Base-by-base conservation (phyloP, 805 yeast species). In the Barnettozyma wickerhamii region DNA sequence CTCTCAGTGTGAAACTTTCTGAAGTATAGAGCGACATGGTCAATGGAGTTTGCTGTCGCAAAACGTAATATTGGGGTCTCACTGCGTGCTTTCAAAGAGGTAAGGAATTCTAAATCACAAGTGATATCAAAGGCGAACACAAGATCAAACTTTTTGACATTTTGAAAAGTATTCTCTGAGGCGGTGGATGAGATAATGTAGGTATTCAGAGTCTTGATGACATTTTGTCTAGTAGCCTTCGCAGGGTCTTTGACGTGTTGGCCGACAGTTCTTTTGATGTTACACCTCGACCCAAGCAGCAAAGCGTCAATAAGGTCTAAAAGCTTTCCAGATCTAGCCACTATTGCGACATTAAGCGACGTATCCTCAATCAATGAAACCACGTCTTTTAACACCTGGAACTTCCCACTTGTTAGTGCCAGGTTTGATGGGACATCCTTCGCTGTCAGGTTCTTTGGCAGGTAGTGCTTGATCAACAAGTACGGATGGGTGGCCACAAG, bases 401-500 rank as follows among this genome's bases (percentile, higher is more conserved):
- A 89, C 59, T 90, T 91, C 14, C 95, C 95, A 59, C 89, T 79
- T 2, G 91, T 81, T 34, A 84, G 87, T 4, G 81, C 79, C 36
- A 88, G 56, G 59, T 85, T 75, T 35, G 64, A 65, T 7, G 93
- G 85, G 43, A 80, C 75, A 53, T 86, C 93, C 59, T 81, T 79
- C 33, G 79, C 77, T 10, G 76, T 72, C 46, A 86, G 66, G 46
- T 81, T 79, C 60, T 82, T 86, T 13, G 98, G 98, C 72, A 87
- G 75, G 51, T 82, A 81, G 58, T 90, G 95, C 43, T 81, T 81
- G 40, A 91, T 86, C 38, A 91, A 64, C 37, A 91, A 62, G 53
- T 84, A 90, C 1, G 98, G 98, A 63, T 91, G 99, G 0, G 91
- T 78, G 19, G 95, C 79, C 3, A 90, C 93, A 19, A 82, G 69